A percentile compares a stretch with the other conserved stretches of the same genome.
phyloP scores from a whole-genome alignment of 2,329 filamentous ascomycete species.

The Cladosporium sp. region DNA sequence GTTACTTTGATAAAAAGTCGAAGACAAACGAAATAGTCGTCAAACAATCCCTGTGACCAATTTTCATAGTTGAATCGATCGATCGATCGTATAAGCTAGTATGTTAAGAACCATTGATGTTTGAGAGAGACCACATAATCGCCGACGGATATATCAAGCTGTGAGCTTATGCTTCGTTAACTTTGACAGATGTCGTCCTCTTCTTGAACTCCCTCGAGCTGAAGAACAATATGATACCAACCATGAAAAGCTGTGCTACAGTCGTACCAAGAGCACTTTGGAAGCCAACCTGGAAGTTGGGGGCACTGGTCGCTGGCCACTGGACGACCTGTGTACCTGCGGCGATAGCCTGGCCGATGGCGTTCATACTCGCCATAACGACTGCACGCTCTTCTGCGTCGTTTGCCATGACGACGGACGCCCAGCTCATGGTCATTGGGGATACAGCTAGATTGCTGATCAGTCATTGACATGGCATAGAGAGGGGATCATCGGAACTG shows the following conservation, averaged over 20 bases:
- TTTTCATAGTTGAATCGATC: background rate
- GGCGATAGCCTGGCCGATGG: slow-evolving; percentile 47
- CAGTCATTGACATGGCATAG: no score
- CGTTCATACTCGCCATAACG: slow-evolving; percentile 49
- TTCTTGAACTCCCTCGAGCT: slow-evolving; percentile 25
- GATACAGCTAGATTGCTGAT: no score
- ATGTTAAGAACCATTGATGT: background rate
- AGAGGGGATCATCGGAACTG: no score
- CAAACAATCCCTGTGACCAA: background rate
- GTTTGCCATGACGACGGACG: slow-evolving; percentile 9
- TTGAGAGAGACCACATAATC: background rate
- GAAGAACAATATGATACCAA: background rate
- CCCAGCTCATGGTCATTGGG: slow-evolving; percentile 21
- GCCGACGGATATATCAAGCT: background rate
- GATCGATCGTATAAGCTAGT: background rate
- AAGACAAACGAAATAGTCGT: background rate
- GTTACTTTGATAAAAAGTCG: background rate
- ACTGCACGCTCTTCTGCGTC: slow-evolving; percentile 44
- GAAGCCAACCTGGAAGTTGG: slow-evolving; percentile 37
- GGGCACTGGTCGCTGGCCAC: slow-evolving; percentile 42
- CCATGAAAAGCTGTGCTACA: slow-evolving; percentile 33
- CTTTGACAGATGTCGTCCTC: background rate
- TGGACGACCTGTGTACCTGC: slow-evolving; percentile 46
- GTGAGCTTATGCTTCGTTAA: background rate
- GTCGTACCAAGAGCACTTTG: slow-evolving; percentile 39